phyloP scores from a whole-genome alignment of 2,329 filamentous ascomycete species.

The Geosmithia morbida region DNA sequence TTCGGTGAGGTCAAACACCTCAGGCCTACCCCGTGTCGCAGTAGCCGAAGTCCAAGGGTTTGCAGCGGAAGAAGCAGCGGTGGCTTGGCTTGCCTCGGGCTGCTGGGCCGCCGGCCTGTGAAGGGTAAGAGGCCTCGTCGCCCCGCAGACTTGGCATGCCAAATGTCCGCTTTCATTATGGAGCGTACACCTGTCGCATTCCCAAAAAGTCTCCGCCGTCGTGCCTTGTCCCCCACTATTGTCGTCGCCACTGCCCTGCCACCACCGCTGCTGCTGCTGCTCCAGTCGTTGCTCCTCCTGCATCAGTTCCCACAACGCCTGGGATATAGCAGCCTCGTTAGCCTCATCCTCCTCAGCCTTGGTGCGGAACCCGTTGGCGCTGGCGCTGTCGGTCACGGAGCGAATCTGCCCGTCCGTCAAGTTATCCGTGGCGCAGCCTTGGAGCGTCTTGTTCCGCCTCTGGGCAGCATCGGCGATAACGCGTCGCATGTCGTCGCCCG shows the following conservation, averaged over 20 bases:
- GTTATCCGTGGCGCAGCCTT: constrained; percentile 63
- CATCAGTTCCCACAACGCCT: constrained; percentile 74
- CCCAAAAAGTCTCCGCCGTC: constrained; percentile 22
- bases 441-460: constrained; percentile 43
- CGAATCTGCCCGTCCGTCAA: constrained; percentile 52
- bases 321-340: constrained; percentile 74
- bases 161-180: constrained; percentile 35
- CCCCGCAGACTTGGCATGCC: constrained; percentile 42
- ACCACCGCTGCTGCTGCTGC: constrained; percentile 38
- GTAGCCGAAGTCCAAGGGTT: neutral
- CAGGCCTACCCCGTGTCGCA: neutral
- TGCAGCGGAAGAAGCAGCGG: neutral
- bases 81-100: no score
- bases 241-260: constrained; percentile 8
- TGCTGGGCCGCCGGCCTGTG: constrained; percentile 4
- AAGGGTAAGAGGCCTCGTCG: constrained; percentile 16
- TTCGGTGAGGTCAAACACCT: constrained; percentile 18
- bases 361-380: constrained; percentile 63
- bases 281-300: constrained; percentile 46
- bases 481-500: constrained; percentile 53
- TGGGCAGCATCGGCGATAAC: constrained; percentile 61
- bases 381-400: constrained; percentile 47
- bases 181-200: constrained; percentile 40
- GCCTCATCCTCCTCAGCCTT: constrained; percentile 79
- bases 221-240: constrained; percentile 45